Evolutionary conservation across 305 asterid species (phyloP).

Genomic region (Ilex paraguariensis): DNA sequence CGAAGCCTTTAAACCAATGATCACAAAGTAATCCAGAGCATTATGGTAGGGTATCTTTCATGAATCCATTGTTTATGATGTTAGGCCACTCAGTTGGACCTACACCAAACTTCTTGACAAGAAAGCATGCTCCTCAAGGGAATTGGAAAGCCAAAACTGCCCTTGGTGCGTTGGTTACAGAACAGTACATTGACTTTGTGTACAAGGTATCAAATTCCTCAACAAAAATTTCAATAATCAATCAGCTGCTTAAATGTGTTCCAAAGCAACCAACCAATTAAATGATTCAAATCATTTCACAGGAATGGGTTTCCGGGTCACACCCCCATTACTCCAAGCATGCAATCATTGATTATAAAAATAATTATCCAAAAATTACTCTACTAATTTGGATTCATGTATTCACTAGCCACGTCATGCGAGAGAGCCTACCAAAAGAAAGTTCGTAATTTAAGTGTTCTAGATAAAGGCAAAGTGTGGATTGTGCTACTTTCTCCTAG

Average conservation of each 20-base stretch:
- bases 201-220: constrained; percentile 34
- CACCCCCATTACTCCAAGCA: constrained; percentile 12
- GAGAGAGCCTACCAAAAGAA: too few species aligned
- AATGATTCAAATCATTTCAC: constrained; percentile 33
- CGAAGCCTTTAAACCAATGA: too few species aligned
- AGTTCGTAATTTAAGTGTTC: too few species aligned
- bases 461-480: too few species aligned
- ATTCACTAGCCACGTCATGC: too few species aligned
- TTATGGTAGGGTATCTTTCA: neutral
- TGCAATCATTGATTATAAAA: neutral
- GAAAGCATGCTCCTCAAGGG: constrained; percentile 12
- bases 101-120: constrained; percentile 19
- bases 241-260: constrained; percentile 10
- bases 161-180: constrained; percentile 10
- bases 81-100: constrained; percentile 16
- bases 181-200: constrained; percentile 33
- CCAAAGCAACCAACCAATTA: constrained; percentile 28
- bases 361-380: too few species aligned
- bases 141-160: constrained; percentile 23
- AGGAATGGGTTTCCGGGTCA: constrained; percentile 37
- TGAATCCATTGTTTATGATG: too few species aligned
- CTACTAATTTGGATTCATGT: too few species aligned
- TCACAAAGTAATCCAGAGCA: too few species aligned
- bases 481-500: too few species aligned
- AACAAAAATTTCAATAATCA: constrained; percentile 15